phyloP scores from a whole-genome alignment of 139 green algal species.

The Chlorella sp. region DNA sequence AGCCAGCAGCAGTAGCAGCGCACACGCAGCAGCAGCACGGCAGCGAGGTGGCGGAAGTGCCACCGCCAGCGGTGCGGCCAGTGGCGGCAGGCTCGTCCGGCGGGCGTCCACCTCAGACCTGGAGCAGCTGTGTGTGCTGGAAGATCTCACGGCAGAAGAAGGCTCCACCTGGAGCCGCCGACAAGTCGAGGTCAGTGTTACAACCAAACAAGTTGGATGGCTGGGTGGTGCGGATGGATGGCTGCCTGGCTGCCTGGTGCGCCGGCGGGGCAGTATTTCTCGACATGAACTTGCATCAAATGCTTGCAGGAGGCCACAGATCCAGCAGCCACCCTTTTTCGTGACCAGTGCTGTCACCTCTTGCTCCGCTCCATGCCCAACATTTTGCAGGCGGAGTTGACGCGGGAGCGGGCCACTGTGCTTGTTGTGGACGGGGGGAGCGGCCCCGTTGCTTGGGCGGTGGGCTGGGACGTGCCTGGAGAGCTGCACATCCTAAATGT shows the following conservation, averaged over 20 bases:
- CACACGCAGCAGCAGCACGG: no score
- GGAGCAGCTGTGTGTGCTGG: background rate
- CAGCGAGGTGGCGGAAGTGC: background rate
- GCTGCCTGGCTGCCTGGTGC: no score
- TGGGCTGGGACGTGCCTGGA: constrained; percentile 19
- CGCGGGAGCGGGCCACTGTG: constrained; percentile 2
- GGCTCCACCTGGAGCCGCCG: background rate
- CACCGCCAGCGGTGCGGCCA: background rate
- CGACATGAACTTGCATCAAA: background rate
- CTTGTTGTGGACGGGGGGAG: constrained; percentile 17
- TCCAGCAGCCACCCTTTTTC: background rate
- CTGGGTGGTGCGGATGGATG: no score
- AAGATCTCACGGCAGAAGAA: background rate
- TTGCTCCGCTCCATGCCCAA: background rate
- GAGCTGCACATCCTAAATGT: constrained; percentile 31
- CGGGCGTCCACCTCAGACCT: background rate
- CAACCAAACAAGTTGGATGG: no score
- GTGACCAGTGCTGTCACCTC: no score
- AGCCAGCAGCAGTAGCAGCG: no score
- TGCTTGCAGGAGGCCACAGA: background rate
- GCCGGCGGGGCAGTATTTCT: no score
- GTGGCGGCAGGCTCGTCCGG: background rate
- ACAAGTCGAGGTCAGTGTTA: constrained; percentile 1
- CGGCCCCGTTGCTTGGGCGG: constrained; percentile 10
- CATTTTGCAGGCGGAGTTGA: constrained; percentile 7